Evolutionary conservation across 495 filamentous ascomycete genomes (phyloP).

Genomic region (Daldinia loculata): DNA sequence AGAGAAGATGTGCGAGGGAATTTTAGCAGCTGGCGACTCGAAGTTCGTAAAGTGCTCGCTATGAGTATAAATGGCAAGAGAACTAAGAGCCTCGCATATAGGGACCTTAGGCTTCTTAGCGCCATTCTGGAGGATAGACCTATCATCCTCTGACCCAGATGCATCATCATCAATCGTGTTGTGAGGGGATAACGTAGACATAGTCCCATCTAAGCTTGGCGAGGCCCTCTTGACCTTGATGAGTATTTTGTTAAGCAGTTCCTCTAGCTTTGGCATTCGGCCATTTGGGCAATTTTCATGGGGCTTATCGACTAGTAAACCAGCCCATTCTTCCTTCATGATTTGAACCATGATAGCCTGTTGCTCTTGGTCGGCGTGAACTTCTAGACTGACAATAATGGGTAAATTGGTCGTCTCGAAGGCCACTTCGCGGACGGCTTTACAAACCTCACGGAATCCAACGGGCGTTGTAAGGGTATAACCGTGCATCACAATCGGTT

Average conservation of each 20-base stretch:
- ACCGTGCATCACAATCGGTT: constrained; percentile 81
- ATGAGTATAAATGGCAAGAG: constrained; percentile 83
- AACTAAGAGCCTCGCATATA: constrained; percentile 74
- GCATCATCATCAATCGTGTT: constrained; percentile 45
- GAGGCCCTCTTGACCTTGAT: constrained; percentile 86
- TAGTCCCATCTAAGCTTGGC: constrained; percentile 43
- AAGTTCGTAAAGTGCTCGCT: constrained; percentile 80
- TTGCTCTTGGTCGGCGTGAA: constrained; percentile 81
- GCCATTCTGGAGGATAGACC: constrained; percentile 17
- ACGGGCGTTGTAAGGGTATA: constrained; percentile 87
- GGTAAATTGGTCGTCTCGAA: constrained; percentile 78
- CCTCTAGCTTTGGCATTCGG: constrained; percentile 72
- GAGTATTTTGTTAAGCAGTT: constrained; percentile 80
- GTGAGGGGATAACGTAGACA: constrained; percentile 35
- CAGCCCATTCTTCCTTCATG: constrained; percentile 85
- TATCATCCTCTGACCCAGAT: constrained; percentile 47
- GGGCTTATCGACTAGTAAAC: constrained; percentile 70
- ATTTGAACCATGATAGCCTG: constrained; percentile 92
- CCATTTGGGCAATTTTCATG: constrained; percentile 56
- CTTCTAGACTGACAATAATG: constrained; percentile 89
- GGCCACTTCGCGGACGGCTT: constrained; percentile 78
- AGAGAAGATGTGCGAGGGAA: constrained; percentile 85
- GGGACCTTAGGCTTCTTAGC: constrained; percentile 61
- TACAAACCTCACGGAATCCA: constrained; percentile 86
- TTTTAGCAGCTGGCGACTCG: constrained; percentile 60